These are phyloP conservation scores for Carallia brachiata DNA, from an alignment of 345 rosid genomes.

Conservation along the genomic window DNA sequence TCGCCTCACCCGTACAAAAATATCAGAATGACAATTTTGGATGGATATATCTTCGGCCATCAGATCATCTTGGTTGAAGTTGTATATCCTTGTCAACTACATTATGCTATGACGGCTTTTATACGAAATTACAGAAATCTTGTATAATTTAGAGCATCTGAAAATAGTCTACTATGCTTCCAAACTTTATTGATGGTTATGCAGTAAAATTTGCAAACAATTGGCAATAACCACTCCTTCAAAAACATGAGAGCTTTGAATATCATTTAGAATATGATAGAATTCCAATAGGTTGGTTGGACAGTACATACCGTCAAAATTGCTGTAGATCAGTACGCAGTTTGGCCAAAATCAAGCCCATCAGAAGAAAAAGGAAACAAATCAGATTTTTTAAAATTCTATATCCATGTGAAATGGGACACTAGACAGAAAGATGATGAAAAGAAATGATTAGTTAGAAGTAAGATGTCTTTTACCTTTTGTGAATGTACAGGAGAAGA, in stretches of 20 bases:
- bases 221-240: neutral
- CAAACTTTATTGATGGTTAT: neutral
- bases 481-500: conserved; percentile 75
- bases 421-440: neutral
- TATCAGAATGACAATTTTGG: conserved; percentile 80
- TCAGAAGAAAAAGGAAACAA: conserved; percentile 15
- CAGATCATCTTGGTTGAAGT: conserved; percentile 90
- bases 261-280: conserved; percentile 1
- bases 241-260: conserved; percentile 3
- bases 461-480: conserved; percentile 45
- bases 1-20: conserved; percentile 95
- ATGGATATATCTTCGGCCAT: conserved; percentile 98
- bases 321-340: conserved; percentile 48
- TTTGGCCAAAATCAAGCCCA: conserved; percentile 24
- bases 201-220: too few species aligned
- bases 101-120: neutral
- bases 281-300: conserved; percentile 7
- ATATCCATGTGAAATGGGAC: conserved; percentile 5
- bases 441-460: conserved; percentile 13
- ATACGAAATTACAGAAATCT: neutral
- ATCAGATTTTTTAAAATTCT: conserved; percentile 16
- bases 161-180: neutral
- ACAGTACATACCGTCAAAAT: conserved; percentile 68
- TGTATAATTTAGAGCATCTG: neutral
- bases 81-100: conserved; percentile 83